Conservation (phyloP, 306 rosid species). For the Prunus campanulata region DNA sequence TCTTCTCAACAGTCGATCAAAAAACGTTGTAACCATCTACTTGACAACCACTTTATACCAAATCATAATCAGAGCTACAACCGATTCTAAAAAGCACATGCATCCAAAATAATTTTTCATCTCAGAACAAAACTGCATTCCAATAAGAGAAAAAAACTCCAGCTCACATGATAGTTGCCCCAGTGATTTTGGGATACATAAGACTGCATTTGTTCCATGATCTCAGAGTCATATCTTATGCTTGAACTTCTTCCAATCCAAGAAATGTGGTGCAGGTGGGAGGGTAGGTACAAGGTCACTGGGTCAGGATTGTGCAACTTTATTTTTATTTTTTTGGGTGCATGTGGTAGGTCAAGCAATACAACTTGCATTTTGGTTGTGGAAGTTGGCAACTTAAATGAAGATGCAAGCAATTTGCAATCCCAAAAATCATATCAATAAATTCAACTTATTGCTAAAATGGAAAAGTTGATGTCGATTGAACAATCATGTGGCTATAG, state of each 20-base stretch:
- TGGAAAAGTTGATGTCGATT: background rate
- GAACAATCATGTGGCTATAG: background rate
- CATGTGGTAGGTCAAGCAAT: background rate
- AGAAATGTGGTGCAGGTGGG: background rate
- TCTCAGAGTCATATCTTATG: background rate
- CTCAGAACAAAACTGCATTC: background rate
- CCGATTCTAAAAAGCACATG: background rate
- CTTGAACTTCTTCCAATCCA: constrained; percentile 4
- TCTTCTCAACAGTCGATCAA: constrained; percentile 5
- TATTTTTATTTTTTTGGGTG: background rate
- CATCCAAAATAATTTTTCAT: background rate
- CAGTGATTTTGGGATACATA: background rate
- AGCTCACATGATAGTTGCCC: background rate
- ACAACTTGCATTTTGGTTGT: background rate
- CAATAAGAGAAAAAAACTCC: background rate
- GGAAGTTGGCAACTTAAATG: background rate
- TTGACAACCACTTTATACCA: constrained; percentile 18
- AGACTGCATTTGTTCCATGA: background rate
- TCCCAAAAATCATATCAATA: background rate
- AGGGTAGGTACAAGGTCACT: background rate
- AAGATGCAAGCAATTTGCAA: background rate
- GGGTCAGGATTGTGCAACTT: background rate
- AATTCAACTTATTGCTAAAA: background rate
- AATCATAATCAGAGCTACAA: constrained; percentile 2
- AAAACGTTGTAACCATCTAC: background rate